These are phyloP conservation scores for Lipomyces yamadae DNA, from an alignment of 805 yeast species.

Conservation along the genomic window DNA sequence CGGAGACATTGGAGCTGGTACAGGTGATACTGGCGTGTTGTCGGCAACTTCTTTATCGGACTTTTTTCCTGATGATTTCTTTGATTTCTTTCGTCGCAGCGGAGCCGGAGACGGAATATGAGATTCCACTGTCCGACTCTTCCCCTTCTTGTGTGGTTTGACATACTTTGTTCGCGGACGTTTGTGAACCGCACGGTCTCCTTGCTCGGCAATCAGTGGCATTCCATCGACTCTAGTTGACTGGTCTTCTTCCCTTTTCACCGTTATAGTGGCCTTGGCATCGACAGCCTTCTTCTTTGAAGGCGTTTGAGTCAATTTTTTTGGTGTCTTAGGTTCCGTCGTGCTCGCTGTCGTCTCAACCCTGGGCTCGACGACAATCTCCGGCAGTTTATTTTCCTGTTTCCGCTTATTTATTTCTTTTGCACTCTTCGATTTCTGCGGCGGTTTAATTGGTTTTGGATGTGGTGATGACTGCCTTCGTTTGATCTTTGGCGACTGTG, in stretches of 20 bases:
- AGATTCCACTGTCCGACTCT: neutral
- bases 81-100: neutral
- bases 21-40: neutral
- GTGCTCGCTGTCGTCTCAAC: neutral
- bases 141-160: neutral
- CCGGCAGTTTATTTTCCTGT: slow-evolving; percentile 1
- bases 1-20: neutral
- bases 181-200: neutral
- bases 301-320: neutral
- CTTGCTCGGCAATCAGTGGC: neutral
- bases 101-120: neutral
- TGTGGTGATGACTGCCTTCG: neutral
- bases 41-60: neutral
- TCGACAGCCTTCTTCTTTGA: neutral
- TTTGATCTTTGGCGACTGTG: neutral
- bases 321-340: neutral
- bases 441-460: neutral
- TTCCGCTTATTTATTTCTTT: neutral
- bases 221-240: neutral
- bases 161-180: slow-evolving; percentile 1
- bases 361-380: neutral
- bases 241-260: neutral
- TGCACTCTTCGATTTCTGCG: neutral
- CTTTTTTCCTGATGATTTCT: neutral
- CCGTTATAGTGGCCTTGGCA: neutral